Percentiles rank a stretch among this genome's conserved stretches.
Evolutionary conservation across 352 stramenopile species (phyloP).

Genomic region (Phytophthora chlamydospora): DNA sequence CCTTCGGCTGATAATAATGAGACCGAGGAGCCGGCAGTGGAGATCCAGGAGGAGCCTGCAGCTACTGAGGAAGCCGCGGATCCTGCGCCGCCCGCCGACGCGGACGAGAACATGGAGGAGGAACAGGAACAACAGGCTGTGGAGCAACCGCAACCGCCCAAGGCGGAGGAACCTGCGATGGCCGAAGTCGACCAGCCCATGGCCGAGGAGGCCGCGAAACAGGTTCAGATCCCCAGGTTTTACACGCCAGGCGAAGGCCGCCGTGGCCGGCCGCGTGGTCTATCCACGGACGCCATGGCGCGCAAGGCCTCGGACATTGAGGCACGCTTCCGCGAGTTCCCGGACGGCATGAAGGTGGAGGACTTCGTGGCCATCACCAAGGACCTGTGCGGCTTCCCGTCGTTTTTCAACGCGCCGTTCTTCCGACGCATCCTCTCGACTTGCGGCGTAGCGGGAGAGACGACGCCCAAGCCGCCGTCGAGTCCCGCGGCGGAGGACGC

Average conservation of each 20-base stretch:
- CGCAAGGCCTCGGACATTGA: constrained; percentile 80
- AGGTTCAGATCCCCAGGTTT: constrained; percentile 67
- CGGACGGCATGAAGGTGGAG: constrained; percentile 86
- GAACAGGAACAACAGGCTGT: constrained; percentile 20
- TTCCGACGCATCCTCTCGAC: constrained; percentile 91
- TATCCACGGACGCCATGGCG: constrained; percentile 69
- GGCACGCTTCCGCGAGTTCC: constrained; percentile 74
- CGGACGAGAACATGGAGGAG: constrained; percentile 37
- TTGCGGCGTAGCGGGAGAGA: constrained; percentile 22
- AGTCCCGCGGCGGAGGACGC: constrained; percentile 20
- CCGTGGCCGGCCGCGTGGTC: constrained; percentile 57
- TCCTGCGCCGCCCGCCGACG: constrained; percentile 10
- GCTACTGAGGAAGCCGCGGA: constrained; percentile 2
- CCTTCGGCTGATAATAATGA: constrained; percentile 17
- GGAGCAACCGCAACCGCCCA: constrained; percentile 8
- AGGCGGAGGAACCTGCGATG: constrained; percentile 13
- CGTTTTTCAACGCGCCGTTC: constrained; percentile 98
- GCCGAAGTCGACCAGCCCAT: constrained; percentile 38
- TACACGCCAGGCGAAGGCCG: constrained; percentile 72
- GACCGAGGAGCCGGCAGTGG: constrained; percentile 6
- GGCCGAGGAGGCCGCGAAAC: constrained; percentile 27
- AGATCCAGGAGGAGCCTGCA: constrained; percentile 20
- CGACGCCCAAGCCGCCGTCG: constrained; percentile 23
- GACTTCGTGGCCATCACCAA: constrained; percentile 96
- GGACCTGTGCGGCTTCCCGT: constrained; percentile 97